Evolutionary conservation across 331 rosid genomes (phyloP).

Genomic region (Arachis monticola): DNA sequence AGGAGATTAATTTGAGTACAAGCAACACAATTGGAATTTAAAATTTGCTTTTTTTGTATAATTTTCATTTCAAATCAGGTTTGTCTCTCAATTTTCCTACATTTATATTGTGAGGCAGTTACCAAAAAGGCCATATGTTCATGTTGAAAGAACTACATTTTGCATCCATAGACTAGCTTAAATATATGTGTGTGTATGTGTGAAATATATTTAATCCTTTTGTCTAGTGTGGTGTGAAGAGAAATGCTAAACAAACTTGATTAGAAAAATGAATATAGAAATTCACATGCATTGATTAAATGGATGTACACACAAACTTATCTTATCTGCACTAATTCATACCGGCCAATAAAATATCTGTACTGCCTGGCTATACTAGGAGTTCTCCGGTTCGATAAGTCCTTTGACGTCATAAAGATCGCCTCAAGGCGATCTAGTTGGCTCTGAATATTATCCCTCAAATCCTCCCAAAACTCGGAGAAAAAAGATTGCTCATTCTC

Average conservation of each 20-base stretch:
- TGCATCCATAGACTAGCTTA: background rate
- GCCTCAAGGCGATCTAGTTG: constrained; percentile 52
- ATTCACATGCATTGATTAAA: background rate
- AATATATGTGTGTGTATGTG: background rate
- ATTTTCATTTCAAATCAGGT: no score
- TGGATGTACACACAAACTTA: background rate
- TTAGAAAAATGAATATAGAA: background rate
- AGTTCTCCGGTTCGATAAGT: constrained; percentile 62
- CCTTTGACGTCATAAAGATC: constrained; percentile 51
- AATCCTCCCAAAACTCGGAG: constrained; percentile 57
- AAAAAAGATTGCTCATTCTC: constrained; percentile 53
- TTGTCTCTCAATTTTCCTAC: no score
- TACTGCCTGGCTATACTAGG: constrained; percentile 59
- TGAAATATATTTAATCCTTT: no score
- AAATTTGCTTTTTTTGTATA: no score
- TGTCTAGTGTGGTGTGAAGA: no score
- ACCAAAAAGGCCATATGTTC: background rate
- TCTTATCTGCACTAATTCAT: constrained; percentile 18
- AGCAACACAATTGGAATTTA: constrained; percentile 11
- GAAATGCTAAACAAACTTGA: background rate
- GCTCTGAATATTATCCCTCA: constrained; percentile 50
- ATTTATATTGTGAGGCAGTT: background rate
- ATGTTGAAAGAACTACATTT: constrained; percentile 7
- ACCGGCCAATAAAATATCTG: constrained; percentile 72
- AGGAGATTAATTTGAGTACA: constrained; percentile 30